These are phyloP conservation scores for Kodamaea kaohsiungensis DNA, from an alignment of 805 yeast species.

Conservation along the genomic window DNA sequence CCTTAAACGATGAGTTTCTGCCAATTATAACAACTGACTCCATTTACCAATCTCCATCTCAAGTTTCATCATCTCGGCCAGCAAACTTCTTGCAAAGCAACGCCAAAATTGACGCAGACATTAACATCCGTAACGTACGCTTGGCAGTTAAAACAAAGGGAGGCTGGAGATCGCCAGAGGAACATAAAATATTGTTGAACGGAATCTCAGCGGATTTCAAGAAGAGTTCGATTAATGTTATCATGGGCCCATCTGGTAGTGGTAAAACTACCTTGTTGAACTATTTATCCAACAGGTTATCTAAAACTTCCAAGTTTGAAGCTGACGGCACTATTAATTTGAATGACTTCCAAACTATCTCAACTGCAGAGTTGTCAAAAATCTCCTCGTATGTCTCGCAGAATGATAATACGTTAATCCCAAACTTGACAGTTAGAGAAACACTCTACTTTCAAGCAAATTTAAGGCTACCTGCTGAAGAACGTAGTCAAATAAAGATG, in stretches of 20 bases:
- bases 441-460: constrained; percentile 72
- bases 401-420: constrained; percentile 70
- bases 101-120: constrained; percentile 10
- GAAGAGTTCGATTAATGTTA: constrained; percentile 63
- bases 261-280: constrained; percentile 74
- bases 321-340: constrained; percentile 28
- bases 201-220: constrained; percentile 52
- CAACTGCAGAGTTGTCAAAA: constrained; percentile 24
- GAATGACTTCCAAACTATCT: constrained; percentile 27
- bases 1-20: background rate
- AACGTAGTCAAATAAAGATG: constrained; percentile 41
- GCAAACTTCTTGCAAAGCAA: background rate
- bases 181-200: constrained; percentile 27
- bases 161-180: background rate
- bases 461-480: constrained; percentile 53
- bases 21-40: background rate
- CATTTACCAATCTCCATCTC: background rate
- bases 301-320: constrained; percentile 20
- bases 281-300: constrained; percentile 58
- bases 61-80: no score
- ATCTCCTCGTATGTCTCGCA: constrained; percentile 78
- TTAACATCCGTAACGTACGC: constrained; percentile 6
- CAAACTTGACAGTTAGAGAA: constrained; percentile 75
- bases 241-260: constrained; percentile 82
- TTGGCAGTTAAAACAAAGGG: constrained; percentile 7